phyloP scores from a whole-genome alignment of 1,139 yeast species.

The Geotrichum siamense region DNA sequence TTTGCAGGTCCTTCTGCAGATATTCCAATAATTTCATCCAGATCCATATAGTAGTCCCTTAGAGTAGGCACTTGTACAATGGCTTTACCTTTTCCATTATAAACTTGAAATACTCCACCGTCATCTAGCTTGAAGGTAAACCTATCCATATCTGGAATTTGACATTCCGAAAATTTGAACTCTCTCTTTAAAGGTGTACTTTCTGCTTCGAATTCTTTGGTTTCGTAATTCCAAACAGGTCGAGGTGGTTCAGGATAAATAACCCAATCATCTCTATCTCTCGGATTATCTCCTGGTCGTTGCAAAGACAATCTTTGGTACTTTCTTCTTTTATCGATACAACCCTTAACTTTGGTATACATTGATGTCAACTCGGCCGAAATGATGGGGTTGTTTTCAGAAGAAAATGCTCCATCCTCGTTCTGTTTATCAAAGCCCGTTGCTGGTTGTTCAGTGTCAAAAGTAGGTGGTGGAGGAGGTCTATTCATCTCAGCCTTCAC shows the following conservation, averaged over 20 bases:
- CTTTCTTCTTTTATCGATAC: conserved; percentile 69
- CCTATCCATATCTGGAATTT: conserved; percentile 55
- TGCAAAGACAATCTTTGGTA: conserved; percentile 70
- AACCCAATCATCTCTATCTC: conserved; percentile 60
- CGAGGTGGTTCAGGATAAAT: conserved; percentile 92
- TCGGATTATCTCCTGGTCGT: conserved; percentile 71
- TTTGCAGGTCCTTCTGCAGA: conserved; percentile 97
- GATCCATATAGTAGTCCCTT: conserved; percentile 73
- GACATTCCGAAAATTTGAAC: conserved; percentile 54
- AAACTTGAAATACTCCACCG: conserved; percentile 65
- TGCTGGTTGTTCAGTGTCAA: background rate
- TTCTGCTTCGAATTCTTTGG: conserved; percentile 24
- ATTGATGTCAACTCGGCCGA: conserved; percentile 63
- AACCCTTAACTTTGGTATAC: conserved; percentile 60
- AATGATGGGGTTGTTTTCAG: conserved; percentile 52
- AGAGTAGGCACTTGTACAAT: conserved; percentile 63
- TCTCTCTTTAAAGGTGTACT: conserved; percentile 32
- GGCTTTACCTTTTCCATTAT: conserved; percentile 32
- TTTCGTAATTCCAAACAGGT: conserved; percentile 76
- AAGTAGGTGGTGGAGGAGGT: conserved; percentile 26
- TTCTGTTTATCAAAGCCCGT: conserved; percentile 21
- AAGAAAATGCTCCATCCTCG: conserved; percentile 26
- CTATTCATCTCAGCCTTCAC: conserved; percentile 22
- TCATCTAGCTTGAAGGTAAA: conserved; percentile 47
- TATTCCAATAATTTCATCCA: conserved; percentile 59